Evolutionary conservation across 768 basidiomycete genomes (phyloP), one percentile per base, ranked within the genome.

Genomic region (Cyathus striatus): DNA sequence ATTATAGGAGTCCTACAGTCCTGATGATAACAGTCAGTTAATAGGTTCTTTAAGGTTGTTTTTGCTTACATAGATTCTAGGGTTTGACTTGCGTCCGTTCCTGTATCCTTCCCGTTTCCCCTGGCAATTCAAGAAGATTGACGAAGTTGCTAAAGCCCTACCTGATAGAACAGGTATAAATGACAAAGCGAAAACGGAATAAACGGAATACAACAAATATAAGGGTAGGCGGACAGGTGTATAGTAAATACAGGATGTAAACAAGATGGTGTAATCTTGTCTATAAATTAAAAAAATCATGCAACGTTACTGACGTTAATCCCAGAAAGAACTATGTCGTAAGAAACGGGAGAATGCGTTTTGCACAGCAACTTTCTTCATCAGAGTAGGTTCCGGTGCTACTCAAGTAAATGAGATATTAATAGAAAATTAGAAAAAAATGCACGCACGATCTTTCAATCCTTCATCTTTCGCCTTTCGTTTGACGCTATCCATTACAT

Each of bases 61-160:
- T 37, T 46, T 20, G 21, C 44, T 52, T 38, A 2, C 21, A 62
- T 45, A 49, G 12, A 5, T 24, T 22, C 22, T 49, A 94, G 94
- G 90, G 57, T 98, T 93, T 57, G 96, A 99, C 58, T 63, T 98
- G 23, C 82, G 96, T 26, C 96, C 94, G 0, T 99, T 99, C 79
- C 68, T 99, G 38, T 98, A 98, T 63, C 90, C 92, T 2, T 83
- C 91, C 10, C 76, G 88, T 42, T 98, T 98, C 72, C 89, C 88
- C 0, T 97, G 90, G 84, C 96, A 99, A 60, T 99, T 96, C 67
- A 83, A 72, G 64, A 93, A 91, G 68, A 97, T 99, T 46, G 95
- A 99, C 56, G 81, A 83, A 45, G 73, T 90, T 4, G 91, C 89
- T 5, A 84, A 80, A 3, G 68, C 59, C 6, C 64, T 94, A 26